A percentile compares a stretch with the other conserved stretches of the same genome.
phyloP scores from a whole-genome alignment of 805 yeast genomes.

The Grigorovia transvaalensis region DNA sequence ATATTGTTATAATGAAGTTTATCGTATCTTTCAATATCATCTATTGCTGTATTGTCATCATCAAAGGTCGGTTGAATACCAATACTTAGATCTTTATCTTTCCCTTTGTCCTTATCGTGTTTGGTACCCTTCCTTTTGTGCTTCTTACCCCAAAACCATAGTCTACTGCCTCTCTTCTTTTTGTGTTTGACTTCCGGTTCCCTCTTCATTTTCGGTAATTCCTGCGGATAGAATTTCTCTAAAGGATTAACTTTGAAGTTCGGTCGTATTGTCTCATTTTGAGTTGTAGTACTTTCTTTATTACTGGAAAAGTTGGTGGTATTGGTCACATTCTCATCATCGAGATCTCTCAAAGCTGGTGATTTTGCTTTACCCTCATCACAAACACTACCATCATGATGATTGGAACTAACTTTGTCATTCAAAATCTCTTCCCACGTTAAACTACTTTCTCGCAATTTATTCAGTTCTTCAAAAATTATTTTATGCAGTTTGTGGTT shows the following conservation, averaged over 20 bases:
- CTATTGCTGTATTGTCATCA: background rate
- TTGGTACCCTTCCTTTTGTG: conserved; percentile 3
- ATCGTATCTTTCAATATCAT: background rate
- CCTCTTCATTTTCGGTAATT: conserved; percentile 19
- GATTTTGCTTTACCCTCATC: too few species aligned
- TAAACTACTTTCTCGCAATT: background rate
- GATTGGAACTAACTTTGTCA: background rate
- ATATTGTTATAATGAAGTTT: too few species aligned
- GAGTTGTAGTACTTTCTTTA: too few species aligned
- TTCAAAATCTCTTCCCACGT: background rate
- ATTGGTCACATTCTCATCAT: background rate
- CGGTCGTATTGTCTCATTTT: background rate
- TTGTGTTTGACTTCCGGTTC: conserved; percentile 5
- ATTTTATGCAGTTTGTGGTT: conserved; percentile 11
- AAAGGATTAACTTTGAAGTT: conserved; percentile 25
- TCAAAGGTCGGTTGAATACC: background rate
- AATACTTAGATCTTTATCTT: background rate
- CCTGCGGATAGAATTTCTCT: conserved; percentile 19
- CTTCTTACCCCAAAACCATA: conserved; percentile 20
- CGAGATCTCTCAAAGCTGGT: background rate
- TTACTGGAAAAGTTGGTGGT: background rate
- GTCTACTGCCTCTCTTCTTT: conserved; percentile 13
- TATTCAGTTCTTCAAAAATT: conserved; percentile 2
- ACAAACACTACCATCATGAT: too few species aligned
- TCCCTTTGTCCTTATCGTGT: background rate